Percentiles rank a stretch among this genome's conserved stretches.
phyloP scores from a whole-genome alignment of 805 yeast genomes.

The Candida dajiaensis region DNA sequence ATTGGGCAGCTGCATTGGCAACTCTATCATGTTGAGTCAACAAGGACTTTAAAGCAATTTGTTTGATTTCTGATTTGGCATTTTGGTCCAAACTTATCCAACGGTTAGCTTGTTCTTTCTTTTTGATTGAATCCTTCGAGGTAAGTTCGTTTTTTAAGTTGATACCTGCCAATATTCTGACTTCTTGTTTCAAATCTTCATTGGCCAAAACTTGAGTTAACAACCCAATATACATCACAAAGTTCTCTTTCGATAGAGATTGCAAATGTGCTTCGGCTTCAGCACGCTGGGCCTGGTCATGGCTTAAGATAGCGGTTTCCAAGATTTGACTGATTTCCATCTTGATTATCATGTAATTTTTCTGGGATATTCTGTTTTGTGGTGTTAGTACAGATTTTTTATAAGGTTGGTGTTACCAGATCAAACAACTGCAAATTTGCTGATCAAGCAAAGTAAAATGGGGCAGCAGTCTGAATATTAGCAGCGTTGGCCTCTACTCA shows the following conservation, averaged over 20 bases:
- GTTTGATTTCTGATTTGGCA: conserved; percentile 60
- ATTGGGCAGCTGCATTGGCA: conserved; percentile 84
- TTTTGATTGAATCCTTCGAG: conserved; percentile 66
- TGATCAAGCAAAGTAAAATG: not conserved
- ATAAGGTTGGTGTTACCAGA: not conserved
- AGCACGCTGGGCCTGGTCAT: conserved; percentile 59
- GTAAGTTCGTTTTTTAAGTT: conserved; percentile 83
- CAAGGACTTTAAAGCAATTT: conserved; percentile 56
- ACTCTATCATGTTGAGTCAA: conserved; percentile 67
- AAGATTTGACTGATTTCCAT: conserved; percentile 62
- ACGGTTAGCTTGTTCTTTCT: conserved; percentile 54
- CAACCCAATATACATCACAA: conserved; percentile 64
- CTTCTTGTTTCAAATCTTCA: conserved; percentile 62
- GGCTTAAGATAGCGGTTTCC: conserved; percentile 72
- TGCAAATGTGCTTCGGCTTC: conserved; percentile 75
- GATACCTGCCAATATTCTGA: conserved; percentile 86
- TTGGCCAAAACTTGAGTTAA: conserved; percentile 69
- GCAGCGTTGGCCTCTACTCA: not conserved
- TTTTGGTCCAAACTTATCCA: conserved; percentile 62
- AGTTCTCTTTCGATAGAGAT: conserved; percentile 67
- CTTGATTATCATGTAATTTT: not conserved
- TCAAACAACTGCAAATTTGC: not conserved
- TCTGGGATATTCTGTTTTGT: not conserved
- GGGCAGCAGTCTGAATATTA: not conserved
- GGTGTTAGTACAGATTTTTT: conserved; percentile 3